These are phyloP conservation scores for Protea cynaroides DNA, from an alignment of 164 flowering plant species.

Conservation along the genomic window DNA sequence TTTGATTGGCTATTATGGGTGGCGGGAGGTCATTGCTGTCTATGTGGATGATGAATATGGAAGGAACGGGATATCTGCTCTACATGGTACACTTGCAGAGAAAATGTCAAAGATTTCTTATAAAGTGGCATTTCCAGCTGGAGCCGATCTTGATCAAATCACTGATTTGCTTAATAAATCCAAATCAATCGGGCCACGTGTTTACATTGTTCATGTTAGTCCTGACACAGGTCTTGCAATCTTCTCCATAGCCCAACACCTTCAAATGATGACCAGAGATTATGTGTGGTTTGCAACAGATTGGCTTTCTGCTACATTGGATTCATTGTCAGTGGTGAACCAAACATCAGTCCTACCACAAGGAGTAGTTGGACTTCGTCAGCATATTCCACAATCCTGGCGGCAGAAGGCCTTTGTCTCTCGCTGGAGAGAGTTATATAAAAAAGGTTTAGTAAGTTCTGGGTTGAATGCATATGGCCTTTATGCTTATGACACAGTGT, in stretches of 20 bases:
- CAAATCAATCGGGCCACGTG: conserved; percentile 48
- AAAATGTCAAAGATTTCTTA: conserved; percentile 31
- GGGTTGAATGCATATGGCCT: conserved; percentile 50
- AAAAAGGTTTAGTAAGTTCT: conserved; percentile 22
- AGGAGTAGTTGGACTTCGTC: conserved; percentile 65
- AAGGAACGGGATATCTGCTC: conserved; percentile 56
- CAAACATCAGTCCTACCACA: conserved; percentile 24
- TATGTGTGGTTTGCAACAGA: conserved; percentile 83
- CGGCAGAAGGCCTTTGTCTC: conserved; percentile 37
- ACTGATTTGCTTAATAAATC: conserved; percentile 31
- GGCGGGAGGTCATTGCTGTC: conserved; percentile 61
- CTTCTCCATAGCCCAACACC: conserved; percentile 43
- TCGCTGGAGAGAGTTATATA: conserved; percentile 34
- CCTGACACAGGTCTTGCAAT: conserved; percentile 47
- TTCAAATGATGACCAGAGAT: conserved; percentile 51
- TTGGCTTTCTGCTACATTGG: conserved; percentile 66
- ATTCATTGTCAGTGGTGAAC: conserved; percentile 30
- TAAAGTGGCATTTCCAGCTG: conserved; percentile 37
- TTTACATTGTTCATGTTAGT: conserved; percentile 65
- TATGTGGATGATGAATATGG: conserved; percentile 70
- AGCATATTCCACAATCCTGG: conserved; percentile 39
- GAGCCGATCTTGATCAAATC: conserved; percentile 21
- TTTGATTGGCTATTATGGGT: conserved; percentile 45
- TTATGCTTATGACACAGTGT: conserved; percentile 73
- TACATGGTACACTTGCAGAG: conserved; percentile 49